Conservation (phyloP, 2,329 filamentous ascomycete genomes). For the Metarhizium humberi region DNA sequence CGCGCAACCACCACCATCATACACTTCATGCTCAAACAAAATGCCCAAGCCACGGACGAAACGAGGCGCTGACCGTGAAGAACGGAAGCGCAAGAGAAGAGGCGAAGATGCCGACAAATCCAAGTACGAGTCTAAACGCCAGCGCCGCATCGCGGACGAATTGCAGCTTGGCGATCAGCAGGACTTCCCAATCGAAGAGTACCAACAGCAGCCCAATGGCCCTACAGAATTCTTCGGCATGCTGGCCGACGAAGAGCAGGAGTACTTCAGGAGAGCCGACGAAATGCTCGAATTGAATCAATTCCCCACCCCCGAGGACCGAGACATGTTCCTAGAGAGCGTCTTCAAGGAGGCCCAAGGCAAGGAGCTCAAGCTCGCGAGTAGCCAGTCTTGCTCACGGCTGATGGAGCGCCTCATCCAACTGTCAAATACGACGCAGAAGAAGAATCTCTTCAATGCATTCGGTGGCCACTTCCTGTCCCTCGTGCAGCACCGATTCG, state of each 20-base stretch:
- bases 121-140: constrained; percentile 15
- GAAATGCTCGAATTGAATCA: constrained; percentile 84
- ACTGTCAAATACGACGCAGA: constrained; percentile 66
- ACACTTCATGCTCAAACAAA: constrained; percentile 6
- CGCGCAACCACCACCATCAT: neutral
- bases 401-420: constrained; percentile 87
- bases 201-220: constrained; percentile 15
- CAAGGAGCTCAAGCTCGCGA: constrained; percentile 93
- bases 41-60: constrained; percentile 38
- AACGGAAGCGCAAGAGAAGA: constrained; percentile 29
- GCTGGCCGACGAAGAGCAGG: constrained; percentile 85
- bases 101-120: constrained; percentile 9
- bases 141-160: constrained; percentile 9
- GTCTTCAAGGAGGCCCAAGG: constrained; percentile 80
- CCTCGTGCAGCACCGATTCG: constrained; percentile 89
- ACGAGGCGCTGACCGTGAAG: constrained; percentile 27
- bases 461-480: constrained; percentile 83
- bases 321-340: constrained; percentile 63
- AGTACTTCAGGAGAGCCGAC: constrained; percentile 88
- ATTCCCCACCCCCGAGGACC: constrained; percentile 69
- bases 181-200: constrained; percentile 10
- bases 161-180: neutral
- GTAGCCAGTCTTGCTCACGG: constrained; percentile 89
- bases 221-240: constrained; percentile 85
- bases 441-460: constrained; percentile 77